These are phyloP conservation scores for Phytophthora melonis DNA, from an alignment of 352 stramenopile genomes.

Conservation along the genomic window DNA sequence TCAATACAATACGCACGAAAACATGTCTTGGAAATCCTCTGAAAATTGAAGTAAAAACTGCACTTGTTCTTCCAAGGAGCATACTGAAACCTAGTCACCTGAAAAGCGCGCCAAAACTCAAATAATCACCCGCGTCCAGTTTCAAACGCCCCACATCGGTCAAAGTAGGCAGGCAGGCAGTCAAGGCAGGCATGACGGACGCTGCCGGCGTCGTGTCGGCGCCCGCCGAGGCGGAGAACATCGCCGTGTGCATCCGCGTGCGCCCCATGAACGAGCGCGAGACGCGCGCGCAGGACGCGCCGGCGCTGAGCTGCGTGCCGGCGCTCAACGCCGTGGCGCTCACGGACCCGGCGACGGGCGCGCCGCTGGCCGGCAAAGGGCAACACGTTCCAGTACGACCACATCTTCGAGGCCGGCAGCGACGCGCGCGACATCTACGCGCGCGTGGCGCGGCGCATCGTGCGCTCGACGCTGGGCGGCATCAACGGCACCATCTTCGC, in stretches of 20 bases:
- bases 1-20: neutral
- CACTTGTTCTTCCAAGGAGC: too few relatives aligned
- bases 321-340: constrained; percentile 65
- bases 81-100: neutral
- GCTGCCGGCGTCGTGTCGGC: neutral
- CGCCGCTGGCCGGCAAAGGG: constrained; percentile 70
- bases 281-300: constrained; percentile 46
- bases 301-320: constrained; percentile 54
- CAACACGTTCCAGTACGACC: constrained; percentile 86
- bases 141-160: neutral
- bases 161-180: neutral
- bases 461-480: constrained; percentile 70
- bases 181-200: neutral
- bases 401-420: constrained; percentile 71
- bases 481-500: constrained; percentile 95
- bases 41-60: too few relatives aligned
- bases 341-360: constrained; percentile 54
- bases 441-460: constrained; percentile 72
- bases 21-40: too few relatives aligned
- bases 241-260: constrained; percentile 87
- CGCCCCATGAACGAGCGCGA: constrained; percentile 83
- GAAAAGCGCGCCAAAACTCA: neutral
- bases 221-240: constrained; percentile 63
- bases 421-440: constrained; percentile 69
- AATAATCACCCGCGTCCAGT: neutral